These are phyloP conservation scores for Malus hybrid DNA, from an alignment of 331 rosid species.

Conservation along the genomic window DNA sequence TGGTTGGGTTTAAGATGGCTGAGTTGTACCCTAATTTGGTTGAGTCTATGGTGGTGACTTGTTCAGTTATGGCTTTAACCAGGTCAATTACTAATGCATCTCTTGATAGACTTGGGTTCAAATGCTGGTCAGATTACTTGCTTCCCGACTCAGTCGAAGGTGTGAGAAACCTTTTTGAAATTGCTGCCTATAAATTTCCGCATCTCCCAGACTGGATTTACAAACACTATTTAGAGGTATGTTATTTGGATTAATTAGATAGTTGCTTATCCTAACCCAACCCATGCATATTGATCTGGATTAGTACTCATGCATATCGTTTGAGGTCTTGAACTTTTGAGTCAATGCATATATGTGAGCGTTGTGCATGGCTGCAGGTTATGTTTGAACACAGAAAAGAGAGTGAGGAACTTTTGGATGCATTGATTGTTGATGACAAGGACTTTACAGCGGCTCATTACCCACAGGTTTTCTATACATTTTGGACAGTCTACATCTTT, in stretches of 20 bases:
- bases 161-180: not conserved
- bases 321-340: not conserved
- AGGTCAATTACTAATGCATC: constrained; percentile 8
- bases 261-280: too few species aligned
- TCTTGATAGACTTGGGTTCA: constrained; percentile 20
- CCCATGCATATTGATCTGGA: too few species aligned
- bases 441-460: not conserved
- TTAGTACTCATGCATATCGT: too few species aligned
- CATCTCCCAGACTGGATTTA: constrained; percentile 19
- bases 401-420: constrained; percentile 20
- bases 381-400: constrained; percentile 27
- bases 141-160: constrained; percentile 27
- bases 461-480: constrained; percentile 18
- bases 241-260: too few species aligned
- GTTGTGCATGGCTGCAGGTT: constrained; percentile 11
- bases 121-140: constrained; percentile 24
- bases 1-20: constrained; percentile 42
- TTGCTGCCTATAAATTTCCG: constrained; percentile 15
- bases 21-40: constrained; percentile 27
- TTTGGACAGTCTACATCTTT: too few species aligned
- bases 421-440: constrained; percentile 11
- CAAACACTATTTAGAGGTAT: constrained; percentile 25
- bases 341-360: not conserved
- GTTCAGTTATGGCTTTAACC: constrained; percentile 29
- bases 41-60: constrained; percentile 23